Evolutionary conservation across 768 basidiomycete genomes (phyloP).

Genomic region (Pleurotus ostreatus): DNA sequence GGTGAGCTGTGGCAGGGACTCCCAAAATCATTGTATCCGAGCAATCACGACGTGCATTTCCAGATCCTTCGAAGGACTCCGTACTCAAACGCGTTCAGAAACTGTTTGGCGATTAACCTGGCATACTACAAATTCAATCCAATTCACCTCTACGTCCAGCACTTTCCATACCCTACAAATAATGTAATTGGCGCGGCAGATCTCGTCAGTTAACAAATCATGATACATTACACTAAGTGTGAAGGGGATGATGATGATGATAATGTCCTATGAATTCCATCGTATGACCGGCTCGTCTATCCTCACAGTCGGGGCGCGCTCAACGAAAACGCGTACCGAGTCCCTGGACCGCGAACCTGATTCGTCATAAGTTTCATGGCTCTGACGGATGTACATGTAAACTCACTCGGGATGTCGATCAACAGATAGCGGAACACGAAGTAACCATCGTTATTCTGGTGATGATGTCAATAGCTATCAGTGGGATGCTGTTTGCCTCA

Average conservation of each 20-base stretch:
- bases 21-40: background rate
- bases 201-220: background rate
- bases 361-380: conserved; percentile 6
- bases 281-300: conserved; percentile 71
- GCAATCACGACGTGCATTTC: conserved; percentile 5
- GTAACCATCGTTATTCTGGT: conserved; percentile 70
- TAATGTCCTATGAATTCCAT: conserved; percentile 35
- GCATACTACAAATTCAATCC: background rate
- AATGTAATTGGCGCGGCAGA: background rate
- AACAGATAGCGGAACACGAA: conserved; percentile 77
- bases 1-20: conserved; percentile 44
- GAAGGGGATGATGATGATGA: conserved; percentile 23
- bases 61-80: conserved; percentile 95
- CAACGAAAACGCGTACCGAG: conserved; percentile 66
- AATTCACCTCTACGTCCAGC: background rate
- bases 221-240: background rate
- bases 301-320: conserved; percentile 58
- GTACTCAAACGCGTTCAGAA: conserved; percentile 96
- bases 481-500: conserved; percentile 6
- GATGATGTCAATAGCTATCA: background rate
- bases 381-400: conserved; percentile 16
- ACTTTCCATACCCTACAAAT: background rate
- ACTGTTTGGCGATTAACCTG: conserved; percentile 79
- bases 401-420: conserved; percentile 76
- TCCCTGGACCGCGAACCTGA: conserved; percentile 60